phyloP scores from a whole-genome alignment of 768 basidiomycete species.

The Pisolithus marmoratus region DNA sequence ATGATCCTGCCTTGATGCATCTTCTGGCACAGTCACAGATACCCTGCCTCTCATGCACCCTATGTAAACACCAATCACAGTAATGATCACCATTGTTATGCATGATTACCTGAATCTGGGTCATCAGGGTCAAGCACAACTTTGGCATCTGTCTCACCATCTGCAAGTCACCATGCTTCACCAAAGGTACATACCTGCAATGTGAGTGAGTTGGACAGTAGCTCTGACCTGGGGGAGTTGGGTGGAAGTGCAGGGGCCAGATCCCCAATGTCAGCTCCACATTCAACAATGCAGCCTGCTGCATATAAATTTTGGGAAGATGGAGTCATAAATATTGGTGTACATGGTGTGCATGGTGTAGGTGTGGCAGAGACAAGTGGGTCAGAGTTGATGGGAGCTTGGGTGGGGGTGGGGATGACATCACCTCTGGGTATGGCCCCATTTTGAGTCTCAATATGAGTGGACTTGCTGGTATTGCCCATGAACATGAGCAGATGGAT shows the following conservation, averaged over 20 bases:
- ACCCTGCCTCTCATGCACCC: conserved; percentile 10
- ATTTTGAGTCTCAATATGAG: too few species aligned
- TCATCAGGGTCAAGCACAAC: too few species aligned
- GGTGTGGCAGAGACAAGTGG: conserved; percentile 20
- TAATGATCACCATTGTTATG: too few species aligned
- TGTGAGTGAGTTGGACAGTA: too few species aligned
- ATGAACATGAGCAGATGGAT: too few species aligned
- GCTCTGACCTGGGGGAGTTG: too few species aligned
- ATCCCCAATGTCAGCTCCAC: conserved; percentile 65
- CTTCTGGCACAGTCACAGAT: conserved; percentile 41
- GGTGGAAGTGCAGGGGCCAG: conserved; percentile 5
- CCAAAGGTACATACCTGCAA: conserved; percentile 40
- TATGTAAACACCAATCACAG: too few species aligned
- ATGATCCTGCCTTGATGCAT: conserved; percentile 69
- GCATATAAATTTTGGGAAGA: conserved; percentile 48
- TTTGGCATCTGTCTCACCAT: conserved; percentile 60
- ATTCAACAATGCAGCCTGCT: conserved; percentile 54
- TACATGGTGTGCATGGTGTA: too few species aligned
- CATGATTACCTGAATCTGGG: too few species aligned
- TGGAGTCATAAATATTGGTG: too few species aligned
- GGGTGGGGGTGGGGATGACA: conserved; percentile 24
- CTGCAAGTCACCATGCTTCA: conserved; percentile 67
- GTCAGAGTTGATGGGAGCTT: conserved; percentile 49
- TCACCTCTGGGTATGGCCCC: too few species aligned
- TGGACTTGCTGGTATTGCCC: too few species aligned